Evolutionary conservation across 352 stramenopile species (phyloP), one percentile per base, ranked within the genome.

Genomic region (Thalassiosira ordinaria): DNA sequence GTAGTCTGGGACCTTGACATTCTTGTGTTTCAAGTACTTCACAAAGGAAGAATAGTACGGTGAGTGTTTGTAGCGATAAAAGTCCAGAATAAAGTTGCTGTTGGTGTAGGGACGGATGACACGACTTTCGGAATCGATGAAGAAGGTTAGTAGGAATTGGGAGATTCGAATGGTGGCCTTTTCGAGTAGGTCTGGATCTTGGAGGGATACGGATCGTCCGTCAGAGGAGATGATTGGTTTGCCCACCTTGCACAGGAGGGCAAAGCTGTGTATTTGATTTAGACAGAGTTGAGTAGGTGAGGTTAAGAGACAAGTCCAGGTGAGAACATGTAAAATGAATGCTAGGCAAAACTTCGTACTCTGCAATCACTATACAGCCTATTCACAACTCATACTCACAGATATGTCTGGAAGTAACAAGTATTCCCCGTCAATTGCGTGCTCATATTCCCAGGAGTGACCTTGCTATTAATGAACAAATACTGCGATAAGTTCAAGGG

Each of bases 331-430:
- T n/a, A n/a, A n/a, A n/a, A n/a, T n/a, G n/a, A n/a, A n/a, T n/a
- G n/a, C n/a, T n/a, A n/a, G n/a, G n/a, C n/a, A n/a, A n/a, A n/a
- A n/a, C n/a, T n/a, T n/a, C n/a, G n/a, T n/a, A n/a, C n/a, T n/a
- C n/a, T n/a, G n/a, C n/a, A n/a, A n/a, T n/a, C n/a, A 39, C 5
- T 35, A 18, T 22, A 35, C 2, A 60, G 24, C 18, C 18, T 1
- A 20, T 5, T 11, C 9, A 3, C 37, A 41, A 56, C 14, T 33
- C 24, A 16, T 5, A 80, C 75, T 84, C 63, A 84, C 52, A 89
- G 67, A 69, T 84, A 89, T 9, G 80, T 87, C 69, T 89, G 83
- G 44, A 89, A 89, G 44, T 89, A 89, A 37, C 83, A 89, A 20
- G 83, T 89, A 62, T 88, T 88, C 11, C 80, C 80, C 13, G 83